Percentiles rank a stretch among this genome's conserved stretches.
Conservation (phyloP, 768 basidiomycete species). For the Sarcomyxa edulis region DNA sequence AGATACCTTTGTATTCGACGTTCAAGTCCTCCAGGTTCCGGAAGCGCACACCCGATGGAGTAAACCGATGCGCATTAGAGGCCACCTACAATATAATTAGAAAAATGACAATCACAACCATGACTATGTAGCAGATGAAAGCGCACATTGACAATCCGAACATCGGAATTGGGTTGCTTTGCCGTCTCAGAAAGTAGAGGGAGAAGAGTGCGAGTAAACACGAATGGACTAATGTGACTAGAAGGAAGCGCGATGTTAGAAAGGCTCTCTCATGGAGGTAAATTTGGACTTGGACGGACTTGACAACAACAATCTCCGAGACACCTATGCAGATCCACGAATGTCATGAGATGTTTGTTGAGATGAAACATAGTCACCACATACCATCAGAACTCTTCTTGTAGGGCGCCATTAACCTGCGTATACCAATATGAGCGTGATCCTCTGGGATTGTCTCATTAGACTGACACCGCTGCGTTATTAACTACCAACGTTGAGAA, state of each 20-base stretch:
- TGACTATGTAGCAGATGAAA: not conserved
- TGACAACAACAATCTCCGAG: slow-evolving; percentile 33
- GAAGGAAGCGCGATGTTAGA: not conserved
- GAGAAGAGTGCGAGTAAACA: slow-evolving; percentile 48
- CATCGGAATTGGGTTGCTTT: slow-evolving; percentile 41
- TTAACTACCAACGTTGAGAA: slow-evolving; percentile 43
- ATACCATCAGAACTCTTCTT: slow-evolving; percentile 10
- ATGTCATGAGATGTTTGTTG: slow-evolving; percentile 4
- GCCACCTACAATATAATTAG: slow-evolving; percentile 25
- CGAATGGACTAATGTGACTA: slow-evolving; percentile 51
- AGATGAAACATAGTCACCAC: too few species aligned
- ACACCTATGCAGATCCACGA: slow-evolving; percentile 24
- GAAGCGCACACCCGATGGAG: slow-evolving; percentile 19
- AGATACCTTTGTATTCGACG: slow-evolving; percentile 17
- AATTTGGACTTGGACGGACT: slow-evolving; percentile 24
- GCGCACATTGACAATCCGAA: slow-evolving; percentile 55
- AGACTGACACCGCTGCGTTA: slow-evolving; percentile 46
- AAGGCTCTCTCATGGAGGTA: not conserved
- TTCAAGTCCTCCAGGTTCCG: slow-evolving; percentile 29
- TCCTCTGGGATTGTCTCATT: not conserved
- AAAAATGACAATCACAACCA: too few species aligned
- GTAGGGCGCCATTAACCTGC: slow-evolving; percentile 8
- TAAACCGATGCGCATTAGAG: slow-evolving; percentile 20
- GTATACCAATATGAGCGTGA: not conserved
- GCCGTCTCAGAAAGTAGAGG: slow-evolving; percentile 50